Percentiles rank a stretch among this genome's conserved stretches.
Evolutionary conservation across 1,284 basidiomycete species (phyloP).

Genomic region (Sporisorium scitamineum): DNA sequence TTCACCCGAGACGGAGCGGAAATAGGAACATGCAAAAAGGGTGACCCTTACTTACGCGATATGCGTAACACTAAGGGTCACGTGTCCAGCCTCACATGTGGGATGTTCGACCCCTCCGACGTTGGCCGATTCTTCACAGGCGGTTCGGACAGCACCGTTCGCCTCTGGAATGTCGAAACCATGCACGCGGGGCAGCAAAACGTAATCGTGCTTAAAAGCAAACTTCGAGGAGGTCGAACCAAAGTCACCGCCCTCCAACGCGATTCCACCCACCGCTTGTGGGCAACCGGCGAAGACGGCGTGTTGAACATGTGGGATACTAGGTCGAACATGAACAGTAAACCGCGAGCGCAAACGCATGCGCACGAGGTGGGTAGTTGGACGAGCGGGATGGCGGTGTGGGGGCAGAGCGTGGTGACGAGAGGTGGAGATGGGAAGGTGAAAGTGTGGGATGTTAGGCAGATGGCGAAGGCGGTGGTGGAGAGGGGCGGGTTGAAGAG

Average conservation of each 20-base stretch:
- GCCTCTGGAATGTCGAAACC: conserved; percentile 94
- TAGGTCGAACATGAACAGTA: conserved; percentile 83
- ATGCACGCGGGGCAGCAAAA: conserved; percentile 81
- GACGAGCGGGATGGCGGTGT: conserved; percentile 85
- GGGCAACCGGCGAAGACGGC: conserved; percentile 83
- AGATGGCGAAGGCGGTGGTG: conserved; percentile 86
- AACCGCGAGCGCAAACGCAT: conserved; percentile 86
- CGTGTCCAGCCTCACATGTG: conserved; percentile 89
- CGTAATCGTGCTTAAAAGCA: conserved; percentile 95
- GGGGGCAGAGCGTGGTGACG: conserved; percentile 78
- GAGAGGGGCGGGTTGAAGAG: conserved; percentile 77
- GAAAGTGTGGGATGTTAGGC: conserved; percentile 92
- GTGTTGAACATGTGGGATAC: conserved; percentile 92
- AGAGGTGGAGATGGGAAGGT: conserved; percentile 93
- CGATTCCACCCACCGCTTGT: neutral
- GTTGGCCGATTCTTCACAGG: conserved; percentile 86
- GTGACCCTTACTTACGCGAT: conserved; percentile 97
- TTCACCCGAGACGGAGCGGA: conserved; percentile 74
- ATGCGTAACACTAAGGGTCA: conserved; percentile 97
- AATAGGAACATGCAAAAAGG: conserved; percentile 77
- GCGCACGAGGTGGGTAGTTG: conserved; percentile 87
- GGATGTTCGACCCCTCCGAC: conserved; percentile 90
- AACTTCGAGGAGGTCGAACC: conserved; percentile 92
- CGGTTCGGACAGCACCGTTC: conserved; percentile 92
- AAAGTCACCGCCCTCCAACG: conserved; percentile 77